These are phyloP conservation scores for Fusarium sp. DNA, from an alignment of 2,329 filamentous ascomycete genomes.

Conservation along the genomic window DNA sequence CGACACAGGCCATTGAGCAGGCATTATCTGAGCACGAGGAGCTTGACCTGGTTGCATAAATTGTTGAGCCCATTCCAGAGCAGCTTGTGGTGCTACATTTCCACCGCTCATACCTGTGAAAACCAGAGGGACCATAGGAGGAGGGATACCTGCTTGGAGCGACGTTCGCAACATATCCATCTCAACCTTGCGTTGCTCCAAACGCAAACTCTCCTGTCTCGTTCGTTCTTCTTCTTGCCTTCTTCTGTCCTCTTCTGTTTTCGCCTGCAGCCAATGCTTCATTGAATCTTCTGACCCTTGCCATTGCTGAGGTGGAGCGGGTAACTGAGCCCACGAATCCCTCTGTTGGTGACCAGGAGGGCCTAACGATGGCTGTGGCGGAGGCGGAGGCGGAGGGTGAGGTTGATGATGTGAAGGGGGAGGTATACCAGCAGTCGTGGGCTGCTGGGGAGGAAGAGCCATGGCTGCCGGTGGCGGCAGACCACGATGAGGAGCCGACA, in stretches of 20 bases:
- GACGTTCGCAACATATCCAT: conserved; percentile 78
- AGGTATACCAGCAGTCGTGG: conserved; percentile 48
- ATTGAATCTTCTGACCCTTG: conserved; percentile 77
- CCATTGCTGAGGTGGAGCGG: conserved; percentile 74
- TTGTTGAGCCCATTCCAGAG: conserved; percentile 77
- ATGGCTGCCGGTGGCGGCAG: conserved; percentile 76
- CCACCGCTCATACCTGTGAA: conserved; percentile 77
- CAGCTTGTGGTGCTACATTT: conserved; percentile 69
- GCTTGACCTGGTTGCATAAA: conserved; percentile 67
- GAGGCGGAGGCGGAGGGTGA: conserved; percentile 45
- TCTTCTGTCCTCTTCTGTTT: conserved; percentile 78
- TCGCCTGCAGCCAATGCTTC: conserved; percentile 77
- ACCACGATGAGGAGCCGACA: conserved; percentile 77
- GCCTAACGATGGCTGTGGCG: conserved; percentile 46
- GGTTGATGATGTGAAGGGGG: conserved; percentile 49
- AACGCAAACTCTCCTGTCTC: conserved; percentile 71
- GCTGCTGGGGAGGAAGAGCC: conserved; percentile 66
- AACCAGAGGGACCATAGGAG: conserved; percentile 79
- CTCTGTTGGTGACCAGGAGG: conserved; percentile 51
- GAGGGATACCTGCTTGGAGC: conserved; percentile 76
- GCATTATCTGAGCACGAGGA: conserved; percentile 61
- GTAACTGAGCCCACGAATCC: conserved; percentile 65
- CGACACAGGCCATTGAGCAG: conserved; percentile 63
- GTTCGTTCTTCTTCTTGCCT: conserved; percentile 81
- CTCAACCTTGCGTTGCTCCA: conserved; percentile 80